A percentile compares a stretch with the other conserved stretches of the same genome.
Conservation (phyloP, 345 rosid species). For the Linum lewisii region DNA sequence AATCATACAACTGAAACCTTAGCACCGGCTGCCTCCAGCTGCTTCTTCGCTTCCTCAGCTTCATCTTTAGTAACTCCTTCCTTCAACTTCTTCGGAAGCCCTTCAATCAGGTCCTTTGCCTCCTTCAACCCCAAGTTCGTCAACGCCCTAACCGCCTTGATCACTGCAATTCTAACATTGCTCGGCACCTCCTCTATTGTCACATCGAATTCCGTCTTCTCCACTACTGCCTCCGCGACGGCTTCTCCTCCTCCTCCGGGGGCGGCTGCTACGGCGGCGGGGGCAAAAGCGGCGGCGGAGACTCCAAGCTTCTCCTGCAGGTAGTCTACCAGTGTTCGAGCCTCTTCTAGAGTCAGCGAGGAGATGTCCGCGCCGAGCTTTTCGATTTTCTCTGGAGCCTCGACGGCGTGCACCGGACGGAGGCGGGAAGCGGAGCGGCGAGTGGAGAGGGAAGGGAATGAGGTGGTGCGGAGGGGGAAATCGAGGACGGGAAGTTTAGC, state of each 20-base stretch:
- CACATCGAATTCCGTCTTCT: conserved; percentile 80
- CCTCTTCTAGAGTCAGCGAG: conserved; percentile 2
- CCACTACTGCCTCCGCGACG: conserved; percentile 30
- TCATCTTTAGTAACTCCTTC: conserved; percentile 69
- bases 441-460: conserved; percentile 3
- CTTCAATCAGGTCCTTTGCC: conserved; percentile 79
- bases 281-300: conserved; percentile 65
- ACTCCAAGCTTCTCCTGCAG: conserved; percentile 84
- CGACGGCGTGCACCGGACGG: conserved; percentile 53
- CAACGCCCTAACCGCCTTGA: conserved; percentile 66
- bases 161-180: conserved; percentile 62
- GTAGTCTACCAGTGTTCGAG: conserved; percentile 59
- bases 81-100: conserved; percentile 80
- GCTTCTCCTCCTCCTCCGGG: conserved; percentile 14
- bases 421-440: conserved; percentile 27
- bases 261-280: conserved; percentile 34
- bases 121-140: conserved; percentile 82
- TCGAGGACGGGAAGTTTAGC: conserved; percentile 19
- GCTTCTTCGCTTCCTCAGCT: conserved; percentile 82
- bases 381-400: conserved; percentile 30
- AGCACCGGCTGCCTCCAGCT: conserved; percentile 84
- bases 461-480: conserved; percentile 29
- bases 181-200: conserved; percentile 69
- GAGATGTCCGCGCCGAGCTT: background rate
- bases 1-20: conserved; percentile 42